A percentile compares a stretch with the other conserved stretches of the same genome.
These are phyloP conservation scores for Boletus rubescentipes DNA, from an alignment of 768 basidiomycete species.

Conservation along the genomic window DNA sequence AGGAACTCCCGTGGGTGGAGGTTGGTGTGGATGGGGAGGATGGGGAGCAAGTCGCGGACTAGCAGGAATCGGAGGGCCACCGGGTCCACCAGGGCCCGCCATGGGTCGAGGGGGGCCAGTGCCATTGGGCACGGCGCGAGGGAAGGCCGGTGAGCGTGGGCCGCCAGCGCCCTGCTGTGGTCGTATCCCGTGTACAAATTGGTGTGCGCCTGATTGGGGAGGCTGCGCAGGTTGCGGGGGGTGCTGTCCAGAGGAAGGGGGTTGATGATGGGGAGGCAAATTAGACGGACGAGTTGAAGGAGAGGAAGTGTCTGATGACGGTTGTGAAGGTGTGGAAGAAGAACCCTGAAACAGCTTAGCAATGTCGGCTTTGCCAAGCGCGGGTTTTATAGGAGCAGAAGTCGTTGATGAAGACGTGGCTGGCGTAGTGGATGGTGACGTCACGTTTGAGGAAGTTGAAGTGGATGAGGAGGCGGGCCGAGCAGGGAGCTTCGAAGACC, in stretches of 20 bases:
- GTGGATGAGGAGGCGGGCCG: constrained; percentile 25
- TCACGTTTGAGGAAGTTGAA: constrained; percentile 25
- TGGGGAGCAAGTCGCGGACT: constrained; percentile 69
- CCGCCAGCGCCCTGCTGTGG: constrained; percentile 46
- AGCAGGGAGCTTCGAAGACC: constrained; percentile 36
- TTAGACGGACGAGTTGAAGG: constrained; percentile 54
- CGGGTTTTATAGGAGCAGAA: constrained; percentile 33
- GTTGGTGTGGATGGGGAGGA: constrained; percentile 44
- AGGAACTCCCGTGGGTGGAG: constrained; percentile 54
- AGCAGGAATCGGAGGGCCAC: constrained; percentile 50
- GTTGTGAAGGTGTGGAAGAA: constrained; percentile 42
- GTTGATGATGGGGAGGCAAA: constrained; percentile 48
- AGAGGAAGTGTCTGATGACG: constrained; percentile 55
- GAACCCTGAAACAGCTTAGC: constrained; percentile 42
- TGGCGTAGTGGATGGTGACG: constrained; percentile 33
- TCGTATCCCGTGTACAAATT: constrained; percentile 52
- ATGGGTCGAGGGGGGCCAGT: constrained; percentile 50
- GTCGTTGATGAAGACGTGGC: constrained; percentile 36
- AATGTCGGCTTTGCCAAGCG: constrained; percentile 38
- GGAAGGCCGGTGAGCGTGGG: constrained; percentile 67
- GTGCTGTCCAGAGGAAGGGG: constrained; percentile 37
- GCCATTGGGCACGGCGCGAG: constrained; percentile 64
- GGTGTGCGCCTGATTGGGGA: constrained; percentile 44
- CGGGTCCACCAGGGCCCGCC: constrained; percentile 48
- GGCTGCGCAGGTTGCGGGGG: constrained; percentile 38